Base-by-base conservation (phyloP, 768 basidiomycete genomes). In the Pleurotus salmoneostramineus region DNA sequence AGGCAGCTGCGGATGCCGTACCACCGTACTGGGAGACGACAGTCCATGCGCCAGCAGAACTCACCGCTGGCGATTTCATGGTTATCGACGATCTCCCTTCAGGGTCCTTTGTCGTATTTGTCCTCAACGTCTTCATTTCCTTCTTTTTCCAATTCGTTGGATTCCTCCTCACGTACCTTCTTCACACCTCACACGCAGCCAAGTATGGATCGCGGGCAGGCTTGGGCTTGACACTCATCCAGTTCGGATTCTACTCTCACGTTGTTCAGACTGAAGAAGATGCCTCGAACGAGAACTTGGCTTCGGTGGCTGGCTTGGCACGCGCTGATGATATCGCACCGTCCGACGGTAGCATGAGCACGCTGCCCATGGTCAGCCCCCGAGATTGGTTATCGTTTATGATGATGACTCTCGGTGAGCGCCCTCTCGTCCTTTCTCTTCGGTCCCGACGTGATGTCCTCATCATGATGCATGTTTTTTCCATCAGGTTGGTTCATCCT, bases 1-100 rank as follows among this genome's bases (percentile, higher is more conserved):
- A 87, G 12, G 97, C 96, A 2, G 87, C 93, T 61, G 83, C 87
- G 32, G 96, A 99, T 67, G 84, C 92, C 0, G 95, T 91, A 0
- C 97, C 97, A 0, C 83, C 93, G 0, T 99, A 99, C 71, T 98
- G 94, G 92, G 96, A 99, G 68, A 98, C 92, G 0, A 95, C 93
- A 0, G 84, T 98, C 6, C 91, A 95, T 60, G 86, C 95, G 0
- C 93, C 93, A 0, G 71, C 75, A 0, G 74, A 78, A 31, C 57
- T 79, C 37, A 79, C 82, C 49, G 70, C 73, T 17, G 70, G 69
- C 49, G 72, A 71, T 7, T 74, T 77, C 66, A 88, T 98, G 78
- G 83, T 97, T 69, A 88, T 99, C 62, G 95, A 96, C 59, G 89
- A 95, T 58, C 85, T 98, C 43, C 93, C 95, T 0, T 83, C 92